Evolutionary conservation across 139 green algal species (phyloP).

Genomic region (Marvania coccoides): DNA sequence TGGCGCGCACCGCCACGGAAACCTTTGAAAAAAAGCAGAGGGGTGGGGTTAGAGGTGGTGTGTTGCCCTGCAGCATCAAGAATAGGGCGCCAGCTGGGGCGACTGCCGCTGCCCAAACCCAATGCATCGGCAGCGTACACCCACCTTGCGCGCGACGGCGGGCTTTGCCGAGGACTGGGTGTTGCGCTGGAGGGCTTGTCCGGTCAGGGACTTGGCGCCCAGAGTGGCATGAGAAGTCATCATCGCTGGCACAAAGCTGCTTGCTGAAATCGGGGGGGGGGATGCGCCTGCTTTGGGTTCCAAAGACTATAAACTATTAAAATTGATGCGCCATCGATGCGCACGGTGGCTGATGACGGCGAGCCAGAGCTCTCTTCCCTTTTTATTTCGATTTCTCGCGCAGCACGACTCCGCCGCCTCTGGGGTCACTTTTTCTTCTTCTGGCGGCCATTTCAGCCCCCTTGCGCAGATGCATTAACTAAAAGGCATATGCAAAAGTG

Average conservation of each 20-base stretch:
- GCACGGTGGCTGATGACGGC: no score
- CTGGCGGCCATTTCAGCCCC: not conserved
- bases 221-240: no score
- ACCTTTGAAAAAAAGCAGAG: constrained; percentile 3
- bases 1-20: constrained; percentile 1
- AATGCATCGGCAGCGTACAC: not conserved
- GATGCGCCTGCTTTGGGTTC: no score
- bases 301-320: no score
- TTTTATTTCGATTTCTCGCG: no score
- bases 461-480: not conserved
- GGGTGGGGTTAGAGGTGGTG: not conserved
- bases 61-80: not conserved
- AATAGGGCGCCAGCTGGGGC: not conserved
- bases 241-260: no score
- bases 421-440: not conserved
- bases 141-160: not conserved
- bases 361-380: no score
- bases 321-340: no score
- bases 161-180: not conserved
- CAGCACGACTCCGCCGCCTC: not conserved
- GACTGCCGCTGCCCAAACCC: not conserved
- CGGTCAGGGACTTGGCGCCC: not conserved
- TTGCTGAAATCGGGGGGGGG: no score
- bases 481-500: not conserved
- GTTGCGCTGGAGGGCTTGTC: not conserved